A percentile compares a stretch with the other conserved stretches of the same genome.
These are phyloP conservation scores for Sphaerobolus stellatus DNA, from an alignment of 1,284 basidiomycete genomes.

Conservation along the genomic window DNA sequence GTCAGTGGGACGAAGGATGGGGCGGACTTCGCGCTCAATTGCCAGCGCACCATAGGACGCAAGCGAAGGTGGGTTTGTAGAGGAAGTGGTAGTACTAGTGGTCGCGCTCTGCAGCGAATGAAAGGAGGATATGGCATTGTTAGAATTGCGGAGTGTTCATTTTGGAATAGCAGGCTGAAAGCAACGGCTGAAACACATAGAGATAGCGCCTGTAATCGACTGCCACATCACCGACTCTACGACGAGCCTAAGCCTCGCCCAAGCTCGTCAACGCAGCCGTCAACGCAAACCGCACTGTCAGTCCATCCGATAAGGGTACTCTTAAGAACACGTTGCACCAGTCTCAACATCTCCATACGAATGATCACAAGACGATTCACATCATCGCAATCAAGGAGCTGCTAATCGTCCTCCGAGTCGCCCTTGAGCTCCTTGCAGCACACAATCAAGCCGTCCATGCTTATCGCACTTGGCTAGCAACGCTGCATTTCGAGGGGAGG, in stretches of 20 bases:
- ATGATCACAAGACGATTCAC: background rate
- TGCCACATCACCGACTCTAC: constrained; percentile 88
- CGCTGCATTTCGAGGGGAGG: no score
- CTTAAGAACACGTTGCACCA: constrained; percentile 50
- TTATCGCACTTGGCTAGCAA: constrained; percentile 67
- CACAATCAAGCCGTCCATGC: constrained; percentile 47
- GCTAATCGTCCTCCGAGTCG: constrained; percentile 75
- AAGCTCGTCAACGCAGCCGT: constrained; percentile 88
- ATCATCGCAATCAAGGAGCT: constrained; percentile 76
- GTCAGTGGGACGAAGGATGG: constrained; percentile 85
- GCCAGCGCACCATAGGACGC: constrained; percentile 79
- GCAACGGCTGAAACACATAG: constrained; percentile 97
- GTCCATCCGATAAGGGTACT: constrained; percentile 94
- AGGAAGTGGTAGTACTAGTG: constrained; percentile 91
- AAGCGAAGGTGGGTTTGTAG: constrained; percentile 67
- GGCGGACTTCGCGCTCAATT: constrained; percentile 92
- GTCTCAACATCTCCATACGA: background rate
- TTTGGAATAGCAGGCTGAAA: constrained; percentile 30
- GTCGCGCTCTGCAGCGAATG: constrained; percentile 90
- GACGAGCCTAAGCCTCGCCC: constrained; percentile 84
- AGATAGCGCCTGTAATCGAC: constrained; percentile 94
- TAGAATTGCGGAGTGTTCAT: background rate
- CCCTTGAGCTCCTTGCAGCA: constrained; percentile 83
- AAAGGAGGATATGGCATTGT: background rate
- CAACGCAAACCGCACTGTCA: constrained; percentile 91